phyloP scores from a whole-genome alignment of 352 stramenopile species.

The Pythium myriotylum region DNA sequence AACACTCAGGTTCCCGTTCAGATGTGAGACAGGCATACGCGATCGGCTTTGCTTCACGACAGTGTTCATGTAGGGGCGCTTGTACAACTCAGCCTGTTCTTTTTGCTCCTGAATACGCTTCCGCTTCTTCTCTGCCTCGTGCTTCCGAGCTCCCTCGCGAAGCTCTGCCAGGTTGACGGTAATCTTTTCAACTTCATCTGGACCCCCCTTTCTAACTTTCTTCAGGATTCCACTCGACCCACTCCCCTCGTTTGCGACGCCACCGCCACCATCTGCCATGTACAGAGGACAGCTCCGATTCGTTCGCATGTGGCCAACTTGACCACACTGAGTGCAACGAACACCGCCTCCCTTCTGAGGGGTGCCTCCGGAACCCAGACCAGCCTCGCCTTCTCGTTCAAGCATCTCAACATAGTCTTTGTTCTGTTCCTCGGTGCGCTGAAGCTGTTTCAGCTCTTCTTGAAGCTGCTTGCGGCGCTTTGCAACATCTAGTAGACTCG shows the following conservation, averaged over 20 bases:
- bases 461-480: conserved; percentile 84
- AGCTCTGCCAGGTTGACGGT: conserved; percentile 79
- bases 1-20: conserved; percentile 68
- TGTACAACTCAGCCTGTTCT: conserved; percentile 81
- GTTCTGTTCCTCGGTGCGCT: conserved; percentile 83
- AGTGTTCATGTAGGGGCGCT: conserved; percentile 75
- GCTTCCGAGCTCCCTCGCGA: conserved; percentile 71
- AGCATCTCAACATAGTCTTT: conserved; percentile 85
- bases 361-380: conserved; percentile 28
- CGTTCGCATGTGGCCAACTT: conserved; percentile 82
- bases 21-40: conserved; percentile 72
- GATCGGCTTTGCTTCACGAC: conserved; percentile 74
- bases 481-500: conserved; percentile 74
- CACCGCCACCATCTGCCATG: conserved; percentile 57
- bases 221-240: conserved; percentile 50
- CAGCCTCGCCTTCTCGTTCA: conserved; percentile 68
- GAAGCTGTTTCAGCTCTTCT: conserved; percentile 84
- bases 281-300: conserved; percentile 84
- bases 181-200: conserved; percentile 46
- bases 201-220: conserved; percentile 49
- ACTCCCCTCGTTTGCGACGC: conserved; percentile 6
- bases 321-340: conserved; percentile 80
- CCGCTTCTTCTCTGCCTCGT: conserved; percentile 80
- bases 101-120: conserved; percentile 75
- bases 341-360: conserved; percentile 60